Base-by-base conservation (phyloP, 1,139 yeast species). In the Suhomyces yuchorum region DNA sequence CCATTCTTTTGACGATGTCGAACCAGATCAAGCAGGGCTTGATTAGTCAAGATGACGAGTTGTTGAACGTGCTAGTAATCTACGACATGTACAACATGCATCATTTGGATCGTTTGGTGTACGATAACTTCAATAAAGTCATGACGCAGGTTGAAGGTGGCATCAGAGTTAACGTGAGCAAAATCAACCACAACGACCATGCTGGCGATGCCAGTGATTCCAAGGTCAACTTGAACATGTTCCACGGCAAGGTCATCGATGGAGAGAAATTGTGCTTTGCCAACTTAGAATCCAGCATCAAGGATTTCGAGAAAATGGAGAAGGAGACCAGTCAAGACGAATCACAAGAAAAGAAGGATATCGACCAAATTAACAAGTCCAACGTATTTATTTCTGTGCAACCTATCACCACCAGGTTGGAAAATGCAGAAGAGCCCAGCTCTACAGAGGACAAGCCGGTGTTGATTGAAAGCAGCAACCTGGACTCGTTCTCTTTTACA, bases 101-200 rank as follows among this genome's bases (percentile, higher is more conserved):
- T 23, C 77, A 82, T 53, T 75, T 92, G 57, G 87, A 87, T 53
- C 73, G 77, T 46, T 73, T 84, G 53, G 83, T 89, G 15, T 80
- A 81, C 55, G 73, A 77, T 43, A 88, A 85, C 55, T 93, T 93
- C 66, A 84, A 83, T 58, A 77, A 78, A 48, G 97, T 90, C n/a
- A 84, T 91, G 85, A 79, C 80, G 54, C 97, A 92, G 66, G 97
- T 92, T 14, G 97, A 92, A 63, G 97, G 97, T 33, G 92, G 90
- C 11, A 90, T 85, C 40, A 74, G 79, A 46, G 80, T 84, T 14
- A 73, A 75, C 51, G 81, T 84, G 8, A 77, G 75, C 57, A 79
- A 82, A 67, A 71, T 70, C 55, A 70, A 78, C 68, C 78, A 81
- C 59, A 68, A 80, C 60, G 48, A 53, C 48, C 59, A 48, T 18